A percentile compares a stretch with the other conserved stretches of the same genome.
phyloP scores from a whole-genome alignment of 768 basidiomycete species.

The Hortiboletus campestris region DNA sequence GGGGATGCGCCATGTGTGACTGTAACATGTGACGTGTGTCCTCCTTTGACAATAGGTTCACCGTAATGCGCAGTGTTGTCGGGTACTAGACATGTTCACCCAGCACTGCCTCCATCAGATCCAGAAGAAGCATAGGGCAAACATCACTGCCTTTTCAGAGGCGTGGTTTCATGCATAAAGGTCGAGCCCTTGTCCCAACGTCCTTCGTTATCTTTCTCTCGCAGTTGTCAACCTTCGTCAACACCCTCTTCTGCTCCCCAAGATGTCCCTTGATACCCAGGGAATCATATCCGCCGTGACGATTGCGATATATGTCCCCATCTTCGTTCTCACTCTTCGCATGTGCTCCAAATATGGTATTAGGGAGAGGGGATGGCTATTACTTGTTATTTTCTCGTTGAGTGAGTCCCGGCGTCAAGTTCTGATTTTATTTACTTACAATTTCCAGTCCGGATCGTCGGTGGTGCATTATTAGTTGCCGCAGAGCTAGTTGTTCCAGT shows the following conservation, averaged over 20 bases:
- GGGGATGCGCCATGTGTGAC: too few species aligned
- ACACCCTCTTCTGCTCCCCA: not conserved
- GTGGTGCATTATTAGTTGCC: slow-evolving; percentile 55
- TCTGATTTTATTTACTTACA: not conserved
- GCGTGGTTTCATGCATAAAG: slow-evolving; percentile 22
- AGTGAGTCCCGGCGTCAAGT: slow-evolving; percentile 36
- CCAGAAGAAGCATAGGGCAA: not conserved
- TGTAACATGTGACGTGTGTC: too few species aligned
- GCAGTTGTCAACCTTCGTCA: not conserved
- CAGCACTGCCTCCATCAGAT: slow-evolving; percentile 15
- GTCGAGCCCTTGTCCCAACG: not conserved
- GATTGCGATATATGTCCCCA: slow-evolving; percentile 58
- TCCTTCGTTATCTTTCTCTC: not conserved
- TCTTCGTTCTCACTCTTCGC: slow-evolving; percentile 44
- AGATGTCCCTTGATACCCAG: slow-evolving; percentile 38
- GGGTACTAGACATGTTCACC: not conserved
- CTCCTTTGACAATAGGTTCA: too few species aligned
- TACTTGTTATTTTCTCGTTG: slow-evolving; percentile 58
- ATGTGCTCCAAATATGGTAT: slow-evolving; percentile 55
- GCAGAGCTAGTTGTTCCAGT: slow-evolving; percentile 42
- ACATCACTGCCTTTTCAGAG: slow-evolving; percentile 19
- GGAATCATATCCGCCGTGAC: slow-evolving; percentile 58
- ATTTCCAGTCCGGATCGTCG: slow-evolving; percentile 52
- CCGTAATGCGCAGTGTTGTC: too few species aligned
- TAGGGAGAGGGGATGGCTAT: slow-evolving; percentile 65